phyloP scores from a whole-genome alignment of 2,329 filamentous ascomycete species.

The Penicillium digitatum region DNA sequence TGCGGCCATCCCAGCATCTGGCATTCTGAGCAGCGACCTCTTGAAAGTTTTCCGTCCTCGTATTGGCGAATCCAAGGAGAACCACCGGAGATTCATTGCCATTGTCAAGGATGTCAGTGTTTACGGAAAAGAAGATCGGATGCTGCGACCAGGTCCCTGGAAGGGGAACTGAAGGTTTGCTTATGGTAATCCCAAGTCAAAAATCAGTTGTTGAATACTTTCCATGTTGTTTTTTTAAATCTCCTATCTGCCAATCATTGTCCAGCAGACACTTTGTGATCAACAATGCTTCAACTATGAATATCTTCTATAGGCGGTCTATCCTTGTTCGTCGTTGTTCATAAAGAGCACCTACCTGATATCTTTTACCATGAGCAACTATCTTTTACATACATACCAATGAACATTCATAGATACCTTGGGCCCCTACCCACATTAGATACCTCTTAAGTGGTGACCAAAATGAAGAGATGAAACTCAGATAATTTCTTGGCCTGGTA shows the following conservation, averaged over 20 bases:
- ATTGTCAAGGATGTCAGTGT: conserved; percentile 45
- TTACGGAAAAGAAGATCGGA: conserved; percentile 42
- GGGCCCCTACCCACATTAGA: neutral
- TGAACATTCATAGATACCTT: neutral
- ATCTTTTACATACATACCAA: neutral
- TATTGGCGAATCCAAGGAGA: conserved; percentile 42
- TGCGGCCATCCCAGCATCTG: conserved; percentile 44
- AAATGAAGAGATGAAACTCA: neutral
- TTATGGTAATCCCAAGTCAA: neutral
- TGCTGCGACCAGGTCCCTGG: conserved; percentile 39
- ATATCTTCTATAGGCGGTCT: neutral
- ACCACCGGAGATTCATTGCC: conserved; percentile 41
- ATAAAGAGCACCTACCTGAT: neutral
- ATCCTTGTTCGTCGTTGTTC: neutral
- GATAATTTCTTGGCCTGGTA: neutral
- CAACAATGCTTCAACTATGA: neutral
- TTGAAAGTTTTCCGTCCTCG: conserved; percentile 43
- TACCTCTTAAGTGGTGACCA: neutral
- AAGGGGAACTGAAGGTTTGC: conserved; percentile 22
- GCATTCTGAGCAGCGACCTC: conserved; percentile 45
- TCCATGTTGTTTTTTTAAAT: neutral
- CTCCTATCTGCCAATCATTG: neutral
- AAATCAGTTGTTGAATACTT: neutral
- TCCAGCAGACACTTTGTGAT: neutral
- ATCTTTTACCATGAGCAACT: neutral